phyloP scores from a whole-genome alignment of 768 basidiomycete genomes.

The Tephrocybe sp. region DNA sequence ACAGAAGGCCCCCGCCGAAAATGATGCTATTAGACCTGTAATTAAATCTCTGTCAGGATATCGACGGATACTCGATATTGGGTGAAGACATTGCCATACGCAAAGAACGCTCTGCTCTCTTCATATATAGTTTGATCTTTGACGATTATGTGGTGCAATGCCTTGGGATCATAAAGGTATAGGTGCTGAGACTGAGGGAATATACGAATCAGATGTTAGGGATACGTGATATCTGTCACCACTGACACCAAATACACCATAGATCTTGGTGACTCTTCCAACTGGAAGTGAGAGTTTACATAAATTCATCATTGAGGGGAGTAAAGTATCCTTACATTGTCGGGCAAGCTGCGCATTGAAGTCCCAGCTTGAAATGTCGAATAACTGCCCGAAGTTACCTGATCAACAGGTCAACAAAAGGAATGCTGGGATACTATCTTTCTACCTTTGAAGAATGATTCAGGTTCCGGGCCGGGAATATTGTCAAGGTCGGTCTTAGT shows the following conservation, averaged over 20 bases:
- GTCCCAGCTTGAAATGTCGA: constrained; percentile 7
- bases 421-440: not conserved
- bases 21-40: constrained; percentile 4
- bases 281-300: not conserved
- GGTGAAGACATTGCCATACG: not conserved
- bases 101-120: constrained; percentile 14
- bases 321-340: constrained; percentile 7
- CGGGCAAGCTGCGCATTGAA: constrained; percentile 9
- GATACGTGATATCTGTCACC: too few species aligned
- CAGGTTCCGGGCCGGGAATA: constrained; percentile 33
- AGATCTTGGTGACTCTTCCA: constrained; percentile 7
- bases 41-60: not conserved
- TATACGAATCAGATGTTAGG: not conserved
- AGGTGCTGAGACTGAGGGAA: constrained; percentile 1
- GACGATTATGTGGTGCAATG: constrained; percentile 16
- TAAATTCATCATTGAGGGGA: not conserved
- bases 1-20: constrained; percentile 14
- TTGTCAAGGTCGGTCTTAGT: constrained; percentile 29
- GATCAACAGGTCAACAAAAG: not conserved
- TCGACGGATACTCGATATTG: too few species aligned
- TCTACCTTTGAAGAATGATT: constrained; percentile 31
- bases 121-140: constrained; percentile 18
- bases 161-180: constrained; percentile 15
- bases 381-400: constrained; percentile 16
- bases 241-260: constrained; percentile 12